Percentiles rank a stretch among this genome's conserved stretches.
Conservation (phyloP, 75 land plant genomes). For the Cupressus sempervirens region DNA sequence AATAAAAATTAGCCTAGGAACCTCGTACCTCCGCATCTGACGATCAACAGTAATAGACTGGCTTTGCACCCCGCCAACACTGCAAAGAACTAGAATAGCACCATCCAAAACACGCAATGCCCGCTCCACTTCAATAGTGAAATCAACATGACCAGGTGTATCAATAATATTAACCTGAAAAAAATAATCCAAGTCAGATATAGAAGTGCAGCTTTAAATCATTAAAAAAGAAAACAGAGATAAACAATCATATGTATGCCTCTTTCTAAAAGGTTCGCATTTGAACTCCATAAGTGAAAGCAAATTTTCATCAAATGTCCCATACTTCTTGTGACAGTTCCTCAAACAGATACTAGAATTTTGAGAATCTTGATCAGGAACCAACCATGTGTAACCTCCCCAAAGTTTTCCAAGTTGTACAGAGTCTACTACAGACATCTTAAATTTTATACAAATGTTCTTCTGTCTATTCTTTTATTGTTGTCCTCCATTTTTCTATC, state of each 20-base stretch:
- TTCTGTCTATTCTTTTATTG: no score
- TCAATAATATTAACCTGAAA: slow-evolving; percentile 94
- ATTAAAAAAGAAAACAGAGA: not conserved
- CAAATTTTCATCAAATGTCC: no score
- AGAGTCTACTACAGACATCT: no score
- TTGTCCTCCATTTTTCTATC: not conserved
- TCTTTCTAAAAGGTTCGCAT: not conserved
- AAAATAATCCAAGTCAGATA: not conserved
- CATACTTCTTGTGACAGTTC: not conserved
- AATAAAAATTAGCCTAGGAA: slow-evolving; percentile 96
- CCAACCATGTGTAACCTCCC: not conserved
- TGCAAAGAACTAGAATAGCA: slow-evolving; percentile 95
- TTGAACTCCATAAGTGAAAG: not conserved
- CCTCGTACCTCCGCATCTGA: slow-evolving; percentile 93
- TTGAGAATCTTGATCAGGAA: no score
- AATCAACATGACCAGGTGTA: slow-evolving; percentile 99
- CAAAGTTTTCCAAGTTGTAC: not conserved
- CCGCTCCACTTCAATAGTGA: slow-evolving; percentile 98
- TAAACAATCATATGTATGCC: not conserved
- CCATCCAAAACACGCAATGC: slow-evolving; percentile 99
- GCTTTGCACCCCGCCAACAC: slow-evolving; percentile 99
- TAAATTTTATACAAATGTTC: no score
- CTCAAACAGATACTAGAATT: no score
- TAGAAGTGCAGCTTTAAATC: not conserved
- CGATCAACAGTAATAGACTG: slow-evolving; percentile 99